A percentile compares a stretch with the other conserved stretches of the same genome.
phyloP scores from a whole-genome alignment of 2,329 filamentous ascomycete genomes.

The Colletotrichum sp. region DNA sequence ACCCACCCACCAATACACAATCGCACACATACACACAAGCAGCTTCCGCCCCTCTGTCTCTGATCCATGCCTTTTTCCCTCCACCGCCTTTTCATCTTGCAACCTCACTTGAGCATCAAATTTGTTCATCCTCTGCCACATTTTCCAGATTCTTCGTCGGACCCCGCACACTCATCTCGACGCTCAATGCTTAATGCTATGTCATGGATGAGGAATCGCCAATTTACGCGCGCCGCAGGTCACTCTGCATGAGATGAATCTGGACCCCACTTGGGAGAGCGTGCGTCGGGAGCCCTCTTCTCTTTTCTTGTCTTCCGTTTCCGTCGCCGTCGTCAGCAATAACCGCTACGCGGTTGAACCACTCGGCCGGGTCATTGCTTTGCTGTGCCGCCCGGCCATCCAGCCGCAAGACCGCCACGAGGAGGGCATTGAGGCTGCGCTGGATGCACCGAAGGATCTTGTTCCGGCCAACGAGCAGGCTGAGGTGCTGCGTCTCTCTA shows the following conservation, averaged over 20 bases:
- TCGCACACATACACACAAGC: background rate
- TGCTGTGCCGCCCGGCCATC: background rate
- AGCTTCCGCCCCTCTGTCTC: background rate
- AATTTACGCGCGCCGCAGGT: background rate
- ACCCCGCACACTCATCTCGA: background rate
- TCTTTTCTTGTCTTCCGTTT: background rate
- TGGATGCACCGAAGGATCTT: background rate
- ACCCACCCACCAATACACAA: background rate
- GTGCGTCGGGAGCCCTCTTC: background rate
- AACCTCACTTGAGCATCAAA: background rate
- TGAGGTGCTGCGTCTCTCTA: background rate
- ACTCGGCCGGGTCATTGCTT: background rate
- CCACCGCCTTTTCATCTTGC: constrained; percentile 3
- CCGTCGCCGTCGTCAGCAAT: background rate
- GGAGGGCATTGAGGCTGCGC: background rate
- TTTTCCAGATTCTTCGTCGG: background rate
- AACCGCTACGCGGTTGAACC: background rate
- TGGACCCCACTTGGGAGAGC: background rate
- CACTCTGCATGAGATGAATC: background rate
- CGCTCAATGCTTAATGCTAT: background rate
- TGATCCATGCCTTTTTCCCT: background rate
- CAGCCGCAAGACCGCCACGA: background rate
- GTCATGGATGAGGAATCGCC: background rate
- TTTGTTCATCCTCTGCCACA: background rate
- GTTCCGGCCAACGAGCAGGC: background rate